Evolutionary conservation across 805 yeast species (phyloP).

Genomic region (Teunomyces tritomae): DNA sequence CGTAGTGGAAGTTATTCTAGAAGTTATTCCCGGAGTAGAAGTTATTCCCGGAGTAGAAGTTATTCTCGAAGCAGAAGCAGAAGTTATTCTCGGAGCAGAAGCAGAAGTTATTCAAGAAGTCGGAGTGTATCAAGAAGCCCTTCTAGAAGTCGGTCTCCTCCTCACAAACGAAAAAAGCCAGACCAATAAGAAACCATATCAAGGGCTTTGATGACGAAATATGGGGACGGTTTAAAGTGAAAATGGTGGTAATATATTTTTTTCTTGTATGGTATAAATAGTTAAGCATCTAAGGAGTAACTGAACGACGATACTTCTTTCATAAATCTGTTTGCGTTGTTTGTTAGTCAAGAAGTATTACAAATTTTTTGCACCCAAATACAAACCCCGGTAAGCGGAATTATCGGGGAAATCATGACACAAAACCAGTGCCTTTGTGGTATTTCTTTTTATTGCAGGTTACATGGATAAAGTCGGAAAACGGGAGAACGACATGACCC

Average conservation of each 20-base stretch:
- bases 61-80: conserved; percentile 10
- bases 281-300: too few species aligned
- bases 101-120: conserved; percentile 8
- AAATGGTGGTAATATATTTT: too few species aligned
- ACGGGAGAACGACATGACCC: not conserved
- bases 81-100: conserved; percentile 12
- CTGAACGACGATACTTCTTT: too few species aligned
- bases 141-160: not conserved
- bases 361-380: conserved; percentile 3
- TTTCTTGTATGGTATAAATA: too few species aligned
- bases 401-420: conserved; percentile 3
- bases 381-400: conserved; percentile 1
- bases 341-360: too few species aligned
- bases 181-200: not conserved
- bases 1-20: conserved; percentile 21
- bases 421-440: not conserved
- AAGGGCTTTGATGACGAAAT: too few species aligned
- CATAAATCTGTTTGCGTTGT: too few species aligned
- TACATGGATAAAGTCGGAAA: conserved; percentile 3
- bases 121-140: not conserved
- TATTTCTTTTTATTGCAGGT: conserved; percentile 5
- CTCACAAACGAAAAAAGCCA: not conserved
- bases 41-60: conserved; percentile 13
- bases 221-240: too few species aligned
- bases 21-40: conserved; percentile 9